Conservation (phyloP, 768 basidiomycete genomes). For the Boletus sp. region DNA sequence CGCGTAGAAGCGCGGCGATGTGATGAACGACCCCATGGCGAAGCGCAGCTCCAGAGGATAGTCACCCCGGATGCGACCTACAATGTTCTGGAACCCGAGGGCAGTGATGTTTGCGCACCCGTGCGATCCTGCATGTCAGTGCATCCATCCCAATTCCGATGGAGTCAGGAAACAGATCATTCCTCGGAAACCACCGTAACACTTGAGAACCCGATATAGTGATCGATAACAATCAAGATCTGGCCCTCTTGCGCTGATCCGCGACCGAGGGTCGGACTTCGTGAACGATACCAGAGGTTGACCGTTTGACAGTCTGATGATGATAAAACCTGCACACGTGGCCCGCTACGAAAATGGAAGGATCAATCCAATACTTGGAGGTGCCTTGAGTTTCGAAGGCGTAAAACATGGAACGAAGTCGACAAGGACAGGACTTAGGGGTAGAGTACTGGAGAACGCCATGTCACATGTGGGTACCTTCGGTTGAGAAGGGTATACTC, state of each 20-base stretch:
- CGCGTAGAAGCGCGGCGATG: conserved; percentile 3
- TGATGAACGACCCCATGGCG: conserved; percentile 27
- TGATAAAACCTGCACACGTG: conserved; percentile 16
- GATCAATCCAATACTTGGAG: conserved; percentile 41
- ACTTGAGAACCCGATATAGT: conserved; percentile 45
- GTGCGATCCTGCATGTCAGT: conserved; percentile 44
- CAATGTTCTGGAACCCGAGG: conserved; percentile 46
- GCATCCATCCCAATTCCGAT: conserved; percentile 35
- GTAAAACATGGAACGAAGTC: conserved; percentile 23
- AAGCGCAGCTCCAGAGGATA: conserved; percentile 32
- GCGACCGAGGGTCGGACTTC: conserved; percentile 51
- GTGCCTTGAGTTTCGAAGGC: conserved; percentile 27
- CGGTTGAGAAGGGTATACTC: conserved; percentile 32
- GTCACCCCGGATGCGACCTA: conserved; percentile 37
- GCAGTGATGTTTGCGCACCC: conserved; percentile 36
- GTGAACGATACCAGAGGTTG: conserved; percentile 52
- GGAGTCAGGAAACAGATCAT: conserved; percentile 36
- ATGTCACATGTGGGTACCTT: conserved; percentile 6
- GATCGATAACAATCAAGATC: conserved; percentile 43
- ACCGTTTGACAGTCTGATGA: conserved; percentile 32
- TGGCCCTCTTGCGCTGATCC: conserved; percentile 41
- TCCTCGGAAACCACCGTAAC: conserved; percentile 20
- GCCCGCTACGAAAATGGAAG: conserved; percentile 33
- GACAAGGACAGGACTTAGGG: neutral
- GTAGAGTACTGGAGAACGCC: neutral